Base-by-base conservation (phyloP, 768 basidiomycete species). In the Leucocoprinus birnbaumii region DNA sequence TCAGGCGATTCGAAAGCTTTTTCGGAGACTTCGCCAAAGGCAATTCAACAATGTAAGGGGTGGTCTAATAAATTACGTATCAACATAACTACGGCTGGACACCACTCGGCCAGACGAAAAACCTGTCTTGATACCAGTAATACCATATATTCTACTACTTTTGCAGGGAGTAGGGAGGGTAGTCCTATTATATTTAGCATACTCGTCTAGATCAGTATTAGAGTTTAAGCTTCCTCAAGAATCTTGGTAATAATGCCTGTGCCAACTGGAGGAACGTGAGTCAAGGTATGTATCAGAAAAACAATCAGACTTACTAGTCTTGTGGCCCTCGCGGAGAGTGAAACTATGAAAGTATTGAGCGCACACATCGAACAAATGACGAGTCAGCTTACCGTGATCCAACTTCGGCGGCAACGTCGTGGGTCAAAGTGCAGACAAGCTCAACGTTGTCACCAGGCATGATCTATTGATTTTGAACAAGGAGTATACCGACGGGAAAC, bases 381-480 rank as follows among this genome's bases (percentile, higher is more conserved):
- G 43, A 44, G 27, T 24, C 61, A 65, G 62, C 73, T 53, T 53
- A 78, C 85, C 94, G 84, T 57, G 87, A 86, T 50, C 96, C 94
- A 59, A 85, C 80, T 71, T 98, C 96, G 41, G 90, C 81, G 21
- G 94, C 94, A 58, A 97, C 86, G 65, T 95, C 92, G 63, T 86
- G 85, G 22, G 87, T 80, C 35, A 98, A 80, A 24, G 82, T 76
- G 67, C 91, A 92, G 52, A 91, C 78, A 78, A 98, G 86, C 73
- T 97, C 94, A 51, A 98, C 87, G 64, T 96, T 96, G 75, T 98
- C 96, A 58, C 96, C 96, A 47, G 96, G 96, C 92, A 97, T 95
- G 62, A 98, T 86, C 86, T 90, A n/a, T n/a, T n/a, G 57, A 48
- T 49, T 7, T 38, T 2, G 27, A 25, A 22, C 45, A 51, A 51